Conservation (phyloP, 2,329 filamentous ascomycete species). For the Magnaporthales sp. region DNA sequence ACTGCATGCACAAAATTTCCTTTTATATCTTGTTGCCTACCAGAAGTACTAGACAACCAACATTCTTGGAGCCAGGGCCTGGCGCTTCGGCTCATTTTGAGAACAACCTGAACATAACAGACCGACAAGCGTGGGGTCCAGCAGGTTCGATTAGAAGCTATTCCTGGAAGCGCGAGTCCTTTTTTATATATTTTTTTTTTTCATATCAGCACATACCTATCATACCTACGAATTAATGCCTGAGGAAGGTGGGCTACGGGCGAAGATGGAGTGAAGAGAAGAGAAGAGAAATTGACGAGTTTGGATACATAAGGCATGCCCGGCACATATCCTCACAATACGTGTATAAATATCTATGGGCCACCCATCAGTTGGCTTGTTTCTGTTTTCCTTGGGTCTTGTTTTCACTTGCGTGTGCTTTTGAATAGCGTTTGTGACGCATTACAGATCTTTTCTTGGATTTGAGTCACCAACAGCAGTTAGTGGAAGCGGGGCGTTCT, state of each 20-base stretch:
- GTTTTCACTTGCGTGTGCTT: background rate
- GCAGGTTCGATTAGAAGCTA: background rate
- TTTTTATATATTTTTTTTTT: background rate
- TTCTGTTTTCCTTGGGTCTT: background rate
- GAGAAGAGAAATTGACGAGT: background rate
- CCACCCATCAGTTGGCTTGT: background rate
- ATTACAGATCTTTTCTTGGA: background rate
- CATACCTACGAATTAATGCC: background rate
- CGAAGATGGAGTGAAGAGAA: background rate
- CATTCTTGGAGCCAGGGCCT: slow-evolving; percentile 2
- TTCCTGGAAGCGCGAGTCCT: background rate
- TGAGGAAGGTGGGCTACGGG: background rate
- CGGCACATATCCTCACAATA: slow-evolving; percentile 1
- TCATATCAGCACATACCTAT: background rate
- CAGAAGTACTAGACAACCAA: background rate
- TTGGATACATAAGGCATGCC: background rate
- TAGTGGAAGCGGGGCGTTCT: background rate
- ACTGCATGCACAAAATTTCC: background rate
- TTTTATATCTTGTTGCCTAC: background rate
- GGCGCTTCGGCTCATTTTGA: slow-evolving; percentile 3
- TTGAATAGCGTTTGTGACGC: background rate
- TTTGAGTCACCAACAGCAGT: background rate
- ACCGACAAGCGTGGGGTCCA: background rate
- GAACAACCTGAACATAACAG: background rate
- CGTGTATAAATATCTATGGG: background rate